Evolutionary conservation across 1,284 basidiomycete species (phyloP).

Genomic region (Trichosporon sp.): DNA sequence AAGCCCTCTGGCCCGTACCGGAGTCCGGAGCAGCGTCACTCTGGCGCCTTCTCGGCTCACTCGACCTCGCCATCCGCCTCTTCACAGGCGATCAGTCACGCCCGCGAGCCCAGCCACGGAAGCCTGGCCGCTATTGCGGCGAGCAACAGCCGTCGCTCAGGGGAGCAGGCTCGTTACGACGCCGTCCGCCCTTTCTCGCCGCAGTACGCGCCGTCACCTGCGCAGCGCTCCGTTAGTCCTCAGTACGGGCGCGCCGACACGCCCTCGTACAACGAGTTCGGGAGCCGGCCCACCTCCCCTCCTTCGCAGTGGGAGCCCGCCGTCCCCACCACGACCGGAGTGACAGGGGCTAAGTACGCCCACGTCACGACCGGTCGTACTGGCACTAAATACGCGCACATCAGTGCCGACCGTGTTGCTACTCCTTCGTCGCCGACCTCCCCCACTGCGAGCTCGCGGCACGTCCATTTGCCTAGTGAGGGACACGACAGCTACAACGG

Average conservation of each 20-base stretch:
- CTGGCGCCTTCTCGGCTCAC: neutral
- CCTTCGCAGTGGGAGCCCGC: neutral
- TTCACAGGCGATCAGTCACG: neutral
- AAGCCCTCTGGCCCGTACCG: neutral
- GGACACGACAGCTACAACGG: conserved; percentile 5
- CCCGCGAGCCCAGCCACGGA: neutral
- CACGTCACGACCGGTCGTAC: conserved; percentile 7
- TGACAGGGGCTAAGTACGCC: neutral
- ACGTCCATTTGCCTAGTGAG: neutral
- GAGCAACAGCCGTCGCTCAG: neutral
- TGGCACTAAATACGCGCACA: neutral
- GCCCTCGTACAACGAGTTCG: neutral
- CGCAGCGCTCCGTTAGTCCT: neutral
- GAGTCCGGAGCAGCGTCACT: neutral
- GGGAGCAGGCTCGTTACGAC: neutral
- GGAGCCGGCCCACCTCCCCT: neutral
- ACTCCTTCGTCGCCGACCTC: neutral
- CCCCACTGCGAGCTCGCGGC: neutral
- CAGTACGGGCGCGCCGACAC: conserved; percentile 6
- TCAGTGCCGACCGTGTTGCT: neutral
- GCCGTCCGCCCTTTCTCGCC: neutral
- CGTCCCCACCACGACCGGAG: neutral
- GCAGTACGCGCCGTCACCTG: neutral
- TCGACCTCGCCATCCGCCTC: neutral
- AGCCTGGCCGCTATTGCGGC: neutral